Evolutionary conservation across 116 monocot species (phyloP), one percentile per base, ranked within the genome.

Genomic region (Posidonia oceanica): DNA sequence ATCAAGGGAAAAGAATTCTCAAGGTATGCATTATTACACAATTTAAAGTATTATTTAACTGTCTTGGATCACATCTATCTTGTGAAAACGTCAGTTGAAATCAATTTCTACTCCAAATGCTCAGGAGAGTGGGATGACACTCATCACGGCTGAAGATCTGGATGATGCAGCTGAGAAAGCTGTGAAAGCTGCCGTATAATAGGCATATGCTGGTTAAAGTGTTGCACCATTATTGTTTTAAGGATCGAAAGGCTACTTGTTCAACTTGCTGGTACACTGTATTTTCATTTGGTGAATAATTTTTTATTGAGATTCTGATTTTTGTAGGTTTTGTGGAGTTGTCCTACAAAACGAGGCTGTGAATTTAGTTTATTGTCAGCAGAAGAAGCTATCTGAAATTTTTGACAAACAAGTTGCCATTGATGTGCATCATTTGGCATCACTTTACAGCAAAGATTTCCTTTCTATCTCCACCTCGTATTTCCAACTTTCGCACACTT

Each of bases 111-210:
- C 6, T 14, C 13, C 15, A 67, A 3, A 4, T 79, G 37, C 75
- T 69, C 70, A 95, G 91, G 95, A 96, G 73, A 96, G 91, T 76
- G 89, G 89, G 14, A 86, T 96, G 96, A 69, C 82, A 16, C 72
- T 96, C 69, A 96, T 89, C 70, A 84, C 91, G 0, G 96, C 96
- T 14, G 96, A 96, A 75, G 96, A 96, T 75, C 67, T 96, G 63
- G 96, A 96, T 73, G 96, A 96, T 74, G 96, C 96, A 2, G 91
- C 96, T 12, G 89, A 88, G 70, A 96, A 96, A 69, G 96, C 91
- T 57, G 96, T 96, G 59, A 82, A 88, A 70, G 86, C 88, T 66
- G 17, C 77, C 14, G 61, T 74, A 29, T 70, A 40, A 36, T 82
- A 77, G 53, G 54, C 51, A 51, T 17, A 37, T 3, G 17, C 3